These are phyloP conservation scores for Oryza meyeriana DNA, from an alignment of 176 grass and related monocot species.

Conservation along the genomic window DNA sequence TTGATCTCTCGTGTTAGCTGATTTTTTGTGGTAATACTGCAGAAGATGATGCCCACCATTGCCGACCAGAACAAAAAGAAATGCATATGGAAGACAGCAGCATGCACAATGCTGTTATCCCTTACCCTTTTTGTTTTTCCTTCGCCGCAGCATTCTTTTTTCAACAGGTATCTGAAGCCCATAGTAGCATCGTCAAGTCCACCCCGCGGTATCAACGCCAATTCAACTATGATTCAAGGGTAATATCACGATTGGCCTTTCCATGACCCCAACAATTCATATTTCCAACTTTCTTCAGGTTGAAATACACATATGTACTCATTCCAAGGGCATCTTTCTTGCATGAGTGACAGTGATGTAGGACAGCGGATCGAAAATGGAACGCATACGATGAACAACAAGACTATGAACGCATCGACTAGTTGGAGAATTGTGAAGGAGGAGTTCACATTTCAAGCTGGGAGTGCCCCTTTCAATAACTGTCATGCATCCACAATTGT, in stretches of 20 bases:
- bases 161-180: too few species aligned
- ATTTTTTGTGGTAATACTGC: too few species aligned
- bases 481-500: conserved; percentile 63
- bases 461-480: conserved; percentile 46
- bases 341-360: neutral
- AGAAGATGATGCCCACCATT: too few species aligned
- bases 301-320: neutral
- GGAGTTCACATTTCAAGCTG: conserved; percentile 33
- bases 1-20: too few species aligned
- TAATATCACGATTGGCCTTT: neutral
- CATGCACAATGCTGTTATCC: too few species aligned
- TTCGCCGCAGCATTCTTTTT: too few species aligned
- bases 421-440: conserved; percentile 39
- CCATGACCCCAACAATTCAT: neutral
- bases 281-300: neutral
- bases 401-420: neutral
- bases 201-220: too few species aligned
- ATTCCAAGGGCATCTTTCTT: neutral
- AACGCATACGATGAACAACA: neutral
- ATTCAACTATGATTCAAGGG: neutral
- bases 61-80: too few species aligned
- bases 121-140: too few species aligned
- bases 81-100: too few species aligned
- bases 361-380: neutral
- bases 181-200: too few species aligned